Percentiles rank a stretch among this genome's conserved stretches.
These are phyloP conservation scores for Geotrichum restrictum DNA, from an alignment of 1,139 yeast genomes.

Conservation along the genomic window DNA sequence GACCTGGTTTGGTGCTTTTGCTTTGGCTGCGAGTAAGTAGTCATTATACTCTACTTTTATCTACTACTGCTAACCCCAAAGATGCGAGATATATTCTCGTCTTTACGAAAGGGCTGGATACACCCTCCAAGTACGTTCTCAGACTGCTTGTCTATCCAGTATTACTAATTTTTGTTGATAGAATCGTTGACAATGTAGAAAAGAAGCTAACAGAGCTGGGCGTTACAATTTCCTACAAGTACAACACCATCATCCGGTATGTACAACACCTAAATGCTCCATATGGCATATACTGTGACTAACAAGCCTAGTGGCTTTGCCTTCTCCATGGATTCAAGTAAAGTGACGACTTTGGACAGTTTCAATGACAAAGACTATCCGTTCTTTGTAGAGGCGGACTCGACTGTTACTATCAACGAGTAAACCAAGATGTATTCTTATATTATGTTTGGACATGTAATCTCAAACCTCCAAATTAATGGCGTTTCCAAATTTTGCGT, in stretches of 20 bases:
- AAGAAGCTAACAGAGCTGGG: constrained; percentile 37
- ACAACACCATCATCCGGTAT: constrained; percentile 36
- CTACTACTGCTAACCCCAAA: not conserved
- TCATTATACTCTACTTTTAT: constrained; percentile 2
- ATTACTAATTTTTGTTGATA: constrained; percentile 8
- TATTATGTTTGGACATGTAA: constrained; percentile 31
- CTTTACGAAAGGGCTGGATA: constrained; percentile 37
- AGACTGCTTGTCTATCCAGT: not conserved
- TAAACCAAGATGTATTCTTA: not conserved
- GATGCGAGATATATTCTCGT: constrained; percentile 33
- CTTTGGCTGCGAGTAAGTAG: constrained; percentile 18
- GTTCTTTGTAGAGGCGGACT: constrained; percentile 43
- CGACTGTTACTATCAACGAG: constrained; percentile 30
- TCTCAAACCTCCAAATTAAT: constrained; percentile 65
- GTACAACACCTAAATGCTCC: constrained; percentile 20
- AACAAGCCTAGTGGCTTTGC: constrained; percentile 19
- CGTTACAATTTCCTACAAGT: constrained; percentile 43
- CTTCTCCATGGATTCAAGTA: constrained; percentile 21
- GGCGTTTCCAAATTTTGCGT: constrained; percentile 84
- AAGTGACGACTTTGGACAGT: constrained; percentile 29
- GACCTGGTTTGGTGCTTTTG: constrained; percentile 17
- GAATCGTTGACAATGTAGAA: constrained; percentile 35
- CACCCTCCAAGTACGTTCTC: constrained; percentile 33
- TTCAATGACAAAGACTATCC: constrained; percentile 36
- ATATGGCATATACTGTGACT: constrained; percentile 46